Percentiles rank a stretch among this genome's conserved stretches.
Conservation (phyloP, 2,329 filamentous ascomycete genomes). For the Alternaria arborescens region DNA sequence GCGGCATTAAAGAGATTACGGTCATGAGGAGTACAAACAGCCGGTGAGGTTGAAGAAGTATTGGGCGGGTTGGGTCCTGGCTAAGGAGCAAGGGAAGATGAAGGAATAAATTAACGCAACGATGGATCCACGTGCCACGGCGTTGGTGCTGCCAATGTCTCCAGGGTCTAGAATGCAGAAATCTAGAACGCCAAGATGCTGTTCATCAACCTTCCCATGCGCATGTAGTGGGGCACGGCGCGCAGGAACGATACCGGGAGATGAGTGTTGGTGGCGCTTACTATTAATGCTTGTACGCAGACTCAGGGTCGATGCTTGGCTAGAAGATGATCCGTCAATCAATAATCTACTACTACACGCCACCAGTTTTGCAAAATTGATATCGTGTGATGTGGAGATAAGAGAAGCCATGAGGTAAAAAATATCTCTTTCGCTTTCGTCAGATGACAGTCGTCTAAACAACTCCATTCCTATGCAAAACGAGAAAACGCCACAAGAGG, state of each 20-base stretch:
- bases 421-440: background rate
- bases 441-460: background rate
- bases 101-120: background rate
- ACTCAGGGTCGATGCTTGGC: background rate
- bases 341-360: background rate
- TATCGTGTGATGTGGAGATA: background rate
- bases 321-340: background rate
- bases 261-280: background rate
- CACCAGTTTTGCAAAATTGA: background rate
- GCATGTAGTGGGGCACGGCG: background rate
- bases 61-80: too few species aligned
- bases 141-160: background rate
- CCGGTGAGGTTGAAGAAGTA: background rate
- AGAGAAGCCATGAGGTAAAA: background rate
- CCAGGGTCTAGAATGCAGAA: background rate
- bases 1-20: too few species aligned
- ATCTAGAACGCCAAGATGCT: background rate
- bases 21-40: background rate
- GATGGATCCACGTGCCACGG: background rate
- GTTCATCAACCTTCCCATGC: background rate
- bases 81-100: background rate
- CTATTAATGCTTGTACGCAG: background rate
- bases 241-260: background rate
- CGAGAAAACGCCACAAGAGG: background rate
- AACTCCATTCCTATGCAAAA: conserved; percentile 24